Conservation (phyloP, 2,329 filamentous ascomycete species). For the Aspergillus terreus region DNA sequence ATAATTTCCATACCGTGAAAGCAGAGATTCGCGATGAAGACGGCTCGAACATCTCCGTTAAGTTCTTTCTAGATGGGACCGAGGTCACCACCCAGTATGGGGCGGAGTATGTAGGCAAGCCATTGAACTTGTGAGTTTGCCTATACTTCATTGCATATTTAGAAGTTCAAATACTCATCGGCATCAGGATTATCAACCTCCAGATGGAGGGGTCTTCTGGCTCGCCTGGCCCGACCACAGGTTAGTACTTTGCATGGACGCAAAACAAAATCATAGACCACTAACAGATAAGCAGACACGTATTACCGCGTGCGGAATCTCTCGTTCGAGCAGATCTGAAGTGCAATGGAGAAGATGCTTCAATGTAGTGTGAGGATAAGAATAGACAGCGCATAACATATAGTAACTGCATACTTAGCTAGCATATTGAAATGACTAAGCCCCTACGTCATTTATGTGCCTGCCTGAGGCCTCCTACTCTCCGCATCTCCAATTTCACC, state of each 20-base stretch:
- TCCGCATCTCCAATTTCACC: not conserved
- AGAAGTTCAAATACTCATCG: not conserved
- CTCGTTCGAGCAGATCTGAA: conserved; percentile 7
- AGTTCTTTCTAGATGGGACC: conserved; percentile 53
- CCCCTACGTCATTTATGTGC: not conserved
- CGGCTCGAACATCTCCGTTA: conserved; percentile 50
- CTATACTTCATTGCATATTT: not conserved
- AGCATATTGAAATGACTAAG: not conserved
- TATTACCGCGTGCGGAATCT: conserved; percentile 11
- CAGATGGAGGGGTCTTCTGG: conserved; percentile 23
- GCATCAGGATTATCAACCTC: conserved; percentile 19
- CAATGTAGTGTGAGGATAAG: not conserved
- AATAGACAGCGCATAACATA: not conserved
- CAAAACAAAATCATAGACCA: not conserved
- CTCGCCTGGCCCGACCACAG: conserved; percentile 9
- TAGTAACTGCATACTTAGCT: not conserved
- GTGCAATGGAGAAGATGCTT: not conserved
- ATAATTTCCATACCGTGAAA: conserved; percentile 49
- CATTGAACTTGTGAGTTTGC: conserved; percentile 28
- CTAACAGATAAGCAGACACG: conserved; percentile 1
- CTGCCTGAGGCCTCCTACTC: not conserved
- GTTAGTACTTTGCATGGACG: conserved; percentile 1
- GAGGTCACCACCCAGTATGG: conserved; percentile 51
- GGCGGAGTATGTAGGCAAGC: conserved; percentile 47
- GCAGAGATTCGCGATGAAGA: conserved; percentile 51